Evolutionary conservation across 495 filamentous ascomycete species (phyloP).

Genomic region (Tirmania nivea): DNA sequence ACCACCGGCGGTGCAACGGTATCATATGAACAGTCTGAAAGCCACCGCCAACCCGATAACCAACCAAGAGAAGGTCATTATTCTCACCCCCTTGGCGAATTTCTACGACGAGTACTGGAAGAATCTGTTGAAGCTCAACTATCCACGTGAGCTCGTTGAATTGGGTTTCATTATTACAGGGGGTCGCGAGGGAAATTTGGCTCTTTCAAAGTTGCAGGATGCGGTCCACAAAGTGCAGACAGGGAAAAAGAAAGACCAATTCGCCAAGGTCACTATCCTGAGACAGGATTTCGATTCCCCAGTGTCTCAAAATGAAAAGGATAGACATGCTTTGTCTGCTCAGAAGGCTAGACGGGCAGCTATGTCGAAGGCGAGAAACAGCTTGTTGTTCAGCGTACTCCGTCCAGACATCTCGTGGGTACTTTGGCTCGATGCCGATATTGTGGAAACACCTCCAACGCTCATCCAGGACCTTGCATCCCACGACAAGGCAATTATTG

Average conservation of each 20-base stretch:
- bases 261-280: constrained; percentile 78
- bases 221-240: constrained; percentile 65
- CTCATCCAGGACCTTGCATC: constrained; percentile 82
- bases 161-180: constrained; percentile 94
- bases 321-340: constrained; percentile 71
- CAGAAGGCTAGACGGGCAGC: constrained; percentile 70
- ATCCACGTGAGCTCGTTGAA: constrained; percentile 84
- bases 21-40: constrained; percentile 83
- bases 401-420: constrained; percentile 92
- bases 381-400: constrained; percentile 86
- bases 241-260: constrained; percentile 57
- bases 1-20: constrained; percentile 79
- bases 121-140: constrained; percentile 62
- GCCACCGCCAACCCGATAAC: constrained; percentile 47
- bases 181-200: constrained; percentile 65
- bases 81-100: constrained; percentile 75
- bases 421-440: constrained; percentile 83
- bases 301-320: constrained; percentile 57
- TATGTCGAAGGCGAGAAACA: constrained; percentile 86
- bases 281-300: constrained; percentile 87
- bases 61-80: constrained; percentile 68
- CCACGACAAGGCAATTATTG: constrained; percentile 71
- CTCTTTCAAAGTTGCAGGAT: constrained; percentile 58
- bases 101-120: constrained; percentile 95
- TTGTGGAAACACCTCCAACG: constrained; percentile 64